Base-by-base conservation (phyloP, 2,329 filamentous ascomycete species). In the Cylindrodendrum hubeiense region DNA sequence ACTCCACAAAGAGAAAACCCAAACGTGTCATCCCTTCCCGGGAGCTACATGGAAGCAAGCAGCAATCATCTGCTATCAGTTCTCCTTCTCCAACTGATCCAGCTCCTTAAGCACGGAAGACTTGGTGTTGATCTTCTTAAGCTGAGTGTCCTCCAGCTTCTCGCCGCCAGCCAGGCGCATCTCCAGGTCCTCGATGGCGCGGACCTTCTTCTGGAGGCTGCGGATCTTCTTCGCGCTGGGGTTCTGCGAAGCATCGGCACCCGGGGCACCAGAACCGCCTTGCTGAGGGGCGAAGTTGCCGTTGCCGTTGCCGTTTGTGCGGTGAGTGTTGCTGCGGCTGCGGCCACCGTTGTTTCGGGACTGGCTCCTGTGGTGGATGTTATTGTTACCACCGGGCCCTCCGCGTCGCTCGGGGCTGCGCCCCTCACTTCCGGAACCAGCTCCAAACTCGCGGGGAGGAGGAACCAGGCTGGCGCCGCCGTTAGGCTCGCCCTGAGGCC, bases 41-140 rank as follows among this genome's bases (percentile, higher is more conserved):
- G 26, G n/a, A 49, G 21, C 9, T 19, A 39, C 22, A 24, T 19
- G 19, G 12, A 44, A 58, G 26, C 17, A 22, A 47, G 50, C 19
- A 22, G 54, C 24, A 22, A n/a, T 33, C 12, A 22, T 22, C 30
- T 30, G 28, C 54, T 47, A 46, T 54, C 70, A 75, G 50, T 70
- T 68, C 44, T 79, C 78, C 63, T 66, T 74, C 68, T 78, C 78
- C 58, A 95, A 78, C 8, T 79, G 83, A 50, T 92, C 88, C 65
- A 99, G 83, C 82, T 99, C 96, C 81, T 92, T 93, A 67, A 95
- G 86, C 63, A 99, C 95, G 17, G 87, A 82, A 52, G 90, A 85
- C 84, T 98, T 97, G 22, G 94, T 98, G 60, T 89, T 88, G 74
- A 99, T 99, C 88, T 99, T 99, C 87, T 97, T 97, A 81, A 99